Evolutionary conservation across 805 yeast genomes (phyloP).

Genomic region (Kazachstania kunashirensis): DNA sequence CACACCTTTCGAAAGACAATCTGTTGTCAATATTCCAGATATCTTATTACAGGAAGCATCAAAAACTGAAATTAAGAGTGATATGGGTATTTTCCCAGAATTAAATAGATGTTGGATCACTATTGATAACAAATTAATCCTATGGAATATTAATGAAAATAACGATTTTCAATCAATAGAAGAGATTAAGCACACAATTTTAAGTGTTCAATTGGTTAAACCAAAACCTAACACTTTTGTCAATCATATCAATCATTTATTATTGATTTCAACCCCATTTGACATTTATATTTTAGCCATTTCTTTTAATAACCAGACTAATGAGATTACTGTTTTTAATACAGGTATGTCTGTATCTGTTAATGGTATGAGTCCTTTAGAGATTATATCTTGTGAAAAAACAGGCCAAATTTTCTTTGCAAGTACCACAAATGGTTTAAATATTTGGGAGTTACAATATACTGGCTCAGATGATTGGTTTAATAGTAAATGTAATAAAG

Average conservation of each 20-base stretch:
- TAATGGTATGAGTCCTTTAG: slow-evolving; percentile 65
- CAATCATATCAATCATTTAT: slow-evolving; percentile 59
- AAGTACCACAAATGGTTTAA: slow-evolving; percentile 66
- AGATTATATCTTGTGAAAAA: slow-evolving; percentile 46
- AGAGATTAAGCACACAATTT: slow-evolving; percentile 67
- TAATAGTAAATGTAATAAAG: slow-evolving; percentile 69
- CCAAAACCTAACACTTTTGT: slow-evolving; percentile 80
- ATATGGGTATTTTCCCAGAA: slow-evolving; percentile 77
- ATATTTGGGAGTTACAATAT: slow-evolving; percentile 83
- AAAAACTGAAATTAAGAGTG: slow-evolving; percentile 53
- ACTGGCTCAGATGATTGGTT: slow-evolving; percentile 81
- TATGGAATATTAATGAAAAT: slow-evolving; percentile 69
- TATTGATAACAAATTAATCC: slow-evolving; percentile 65
- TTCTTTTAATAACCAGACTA: slow-evolving; percentile 36
- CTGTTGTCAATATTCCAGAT: slow-evolving; percentile 69
- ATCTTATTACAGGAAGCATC: slow-evolving; percentile 64
- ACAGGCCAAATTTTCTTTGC: slow-evolving; percentile 78
- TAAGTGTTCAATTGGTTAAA: slow-evolving; percentile 64
- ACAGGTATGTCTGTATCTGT: slow-evolving; percentile 74
- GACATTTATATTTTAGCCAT: slow-evolving; percentile 72
- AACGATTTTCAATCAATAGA: slow-evolving; percentile 73
- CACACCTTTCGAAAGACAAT: slow-evolving; percentile 68
- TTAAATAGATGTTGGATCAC: slow-evolving; percentile 79
- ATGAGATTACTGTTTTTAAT: slow-evolving; percentile 60
- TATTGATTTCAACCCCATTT: slow-evolving; percentile 71